These are phyloP conservation scores for Erysimum cheiri DNA, from an alignment of 441 rosid species.

Conservation along the genomic window DNA sequence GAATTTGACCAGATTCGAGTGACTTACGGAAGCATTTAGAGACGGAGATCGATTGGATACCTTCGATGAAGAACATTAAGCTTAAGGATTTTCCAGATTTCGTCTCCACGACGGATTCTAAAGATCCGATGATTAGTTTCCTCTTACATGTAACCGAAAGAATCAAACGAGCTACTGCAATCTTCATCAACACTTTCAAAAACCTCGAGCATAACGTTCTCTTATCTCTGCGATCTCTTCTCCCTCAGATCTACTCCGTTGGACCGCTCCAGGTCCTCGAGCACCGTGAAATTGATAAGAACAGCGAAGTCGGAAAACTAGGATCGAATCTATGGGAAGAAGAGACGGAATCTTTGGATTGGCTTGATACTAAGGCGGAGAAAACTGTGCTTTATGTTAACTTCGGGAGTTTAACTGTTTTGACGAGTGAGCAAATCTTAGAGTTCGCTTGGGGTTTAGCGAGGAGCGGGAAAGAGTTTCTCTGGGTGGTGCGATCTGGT, in stretches of 20 bases:
- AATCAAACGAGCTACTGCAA: constrained; percentile 43
- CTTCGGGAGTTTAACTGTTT: constrained; percentile 60
- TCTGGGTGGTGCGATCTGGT: constrained; percentile 65
- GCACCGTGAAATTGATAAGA: constrained; percentile 2
- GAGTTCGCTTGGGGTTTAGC: constrained; percentile 73
- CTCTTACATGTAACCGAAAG: not conserved
- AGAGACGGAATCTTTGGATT: constrained; percentile 48
- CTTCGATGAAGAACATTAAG: constrained; percentile 42
- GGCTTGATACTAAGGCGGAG: constrained; percentile 55
- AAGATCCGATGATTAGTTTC: constrained; percentile 45
- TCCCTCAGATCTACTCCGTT: constrained; percentile 46
- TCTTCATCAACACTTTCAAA: constrained; percentile 46
- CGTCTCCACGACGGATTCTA: constrained; percentile 49
- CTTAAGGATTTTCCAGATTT: constrained; percentile 58
- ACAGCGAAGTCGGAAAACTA: constrained; percentile 34
- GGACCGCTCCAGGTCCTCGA: constrained; percentile 51
- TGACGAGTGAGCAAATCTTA: constrained; percentile 47
- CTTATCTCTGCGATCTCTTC: constrained; percentile 17
- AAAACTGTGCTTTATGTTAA: constrained; percentile 56
- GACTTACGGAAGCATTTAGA: constrained; percentile 36
- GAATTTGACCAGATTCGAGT: not conserved
- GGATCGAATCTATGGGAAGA: constrained; percentile 60
- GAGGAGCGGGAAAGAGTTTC: constrained; percentile 50
- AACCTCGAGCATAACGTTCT: constrained; percentile 42
- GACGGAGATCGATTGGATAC: constrained; percentile 53